A percentile compares a stretch with the other conserved stretches of the same genome.
Conservation (phyloP, 345 rosid genomes). For the Cardamine chenopodiifolia region DNA sequence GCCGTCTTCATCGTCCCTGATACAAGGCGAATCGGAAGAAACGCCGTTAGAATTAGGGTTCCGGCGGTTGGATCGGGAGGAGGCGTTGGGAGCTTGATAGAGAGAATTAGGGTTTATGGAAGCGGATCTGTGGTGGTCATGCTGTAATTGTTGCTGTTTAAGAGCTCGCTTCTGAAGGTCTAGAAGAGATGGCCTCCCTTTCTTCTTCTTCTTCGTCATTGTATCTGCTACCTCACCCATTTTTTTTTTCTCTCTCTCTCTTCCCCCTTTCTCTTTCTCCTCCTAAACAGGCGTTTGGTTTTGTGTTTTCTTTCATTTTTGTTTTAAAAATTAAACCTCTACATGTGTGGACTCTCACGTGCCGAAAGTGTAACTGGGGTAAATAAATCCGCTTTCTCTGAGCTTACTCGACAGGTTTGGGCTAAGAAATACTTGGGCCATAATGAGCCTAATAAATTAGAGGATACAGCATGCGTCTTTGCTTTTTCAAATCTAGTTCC, state of each 20-base stretch:
- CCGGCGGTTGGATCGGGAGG: slow-evolving; percentile 61
- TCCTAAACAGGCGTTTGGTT: slow-evolving; percentile 41
- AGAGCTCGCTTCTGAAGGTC: slow-evolving; percentile 93
- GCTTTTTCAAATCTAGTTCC: too few relatives aligned
- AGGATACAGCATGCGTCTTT: too few relatives aligned
- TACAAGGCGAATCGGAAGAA: slow-evolving; percentile 38
- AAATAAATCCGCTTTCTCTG: neutral
- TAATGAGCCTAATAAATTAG: neutral
- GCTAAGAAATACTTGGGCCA: neutral
- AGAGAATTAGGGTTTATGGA: slow-evolving; percentile 61
- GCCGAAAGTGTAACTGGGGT: slow-evolving; percentile 3
- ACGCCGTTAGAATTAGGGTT: slow-evolving; percentile 48
- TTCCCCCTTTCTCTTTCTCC: neutral
- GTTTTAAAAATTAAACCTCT: neutral
- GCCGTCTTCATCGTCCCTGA: slow-evolving; percentile 38
- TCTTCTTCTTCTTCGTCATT: slow-evolving; percentile 87
- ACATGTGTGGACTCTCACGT: slow-evolving; percentile 30
- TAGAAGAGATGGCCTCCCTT: slow-evolving; percentile 93
- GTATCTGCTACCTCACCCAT: slow-evolving; percentile 59
- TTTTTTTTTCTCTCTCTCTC: slow-evolving; percentile 12
- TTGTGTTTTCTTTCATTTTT: slow-evolving; percentile 38
- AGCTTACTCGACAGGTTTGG: neutral
- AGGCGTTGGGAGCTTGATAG: slow-evolving; percentile 40
- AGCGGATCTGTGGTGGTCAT: slow-evolving; percentile 45
- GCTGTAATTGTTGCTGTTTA: slow-evolving; percentile 62